Conservation (phyloP, 192 early-diverging fungal species). For the Glomus cerebriforme region DNA sequence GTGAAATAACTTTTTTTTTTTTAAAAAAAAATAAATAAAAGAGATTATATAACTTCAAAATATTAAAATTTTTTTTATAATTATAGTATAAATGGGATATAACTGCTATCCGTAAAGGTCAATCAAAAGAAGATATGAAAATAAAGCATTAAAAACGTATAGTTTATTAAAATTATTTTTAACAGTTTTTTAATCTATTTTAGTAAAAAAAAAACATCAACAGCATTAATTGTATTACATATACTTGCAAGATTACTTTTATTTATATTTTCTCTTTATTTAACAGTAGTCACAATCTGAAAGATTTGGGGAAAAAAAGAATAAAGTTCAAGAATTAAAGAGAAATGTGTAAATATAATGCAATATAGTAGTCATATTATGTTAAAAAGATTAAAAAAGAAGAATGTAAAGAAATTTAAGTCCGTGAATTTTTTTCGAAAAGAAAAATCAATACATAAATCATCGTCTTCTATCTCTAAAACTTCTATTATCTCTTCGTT, state of each 20-base stretch:
- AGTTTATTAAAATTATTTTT: background rate
- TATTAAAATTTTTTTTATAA: background rate
- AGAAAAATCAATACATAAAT: background rate
- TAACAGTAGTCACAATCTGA: no score
- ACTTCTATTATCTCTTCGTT: constrained; percentile 14
- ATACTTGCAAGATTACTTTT: no score
- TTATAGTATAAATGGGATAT: constrained; percentile 4
- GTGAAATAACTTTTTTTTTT: background rate
- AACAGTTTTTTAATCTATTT: no score
- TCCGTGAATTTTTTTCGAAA: background rate
- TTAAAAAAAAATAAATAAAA: background rate
- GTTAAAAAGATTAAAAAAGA: background rate
- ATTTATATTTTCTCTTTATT: no score
- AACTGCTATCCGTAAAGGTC: background rate
- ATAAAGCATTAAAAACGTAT: background rate
- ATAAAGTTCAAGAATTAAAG: no score
- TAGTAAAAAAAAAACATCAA: no score
- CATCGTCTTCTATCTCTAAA: constrained; percentile 32
- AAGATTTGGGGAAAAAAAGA: no score
- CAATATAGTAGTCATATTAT: no score
- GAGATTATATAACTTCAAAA: background rate
- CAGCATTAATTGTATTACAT: no score
- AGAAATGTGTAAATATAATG: no score
- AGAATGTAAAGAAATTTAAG: background rate
- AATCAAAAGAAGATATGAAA: background rate